Conservation (phyloP, 768 basidiomycete genomes). For the Termitomyces sp. region DNA sequence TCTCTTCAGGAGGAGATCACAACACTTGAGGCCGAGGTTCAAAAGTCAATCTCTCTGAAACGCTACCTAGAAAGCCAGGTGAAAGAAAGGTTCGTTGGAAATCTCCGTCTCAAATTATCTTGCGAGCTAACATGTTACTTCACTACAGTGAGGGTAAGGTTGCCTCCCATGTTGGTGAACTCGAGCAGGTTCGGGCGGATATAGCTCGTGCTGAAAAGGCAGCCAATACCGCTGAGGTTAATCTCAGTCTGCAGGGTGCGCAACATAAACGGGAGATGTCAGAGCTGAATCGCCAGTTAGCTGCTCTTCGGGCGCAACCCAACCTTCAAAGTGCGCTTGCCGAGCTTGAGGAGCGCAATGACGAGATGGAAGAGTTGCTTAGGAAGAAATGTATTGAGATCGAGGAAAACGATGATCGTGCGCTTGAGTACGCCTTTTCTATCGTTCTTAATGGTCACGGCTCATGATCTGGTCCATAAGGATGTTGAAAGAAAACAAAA, state of each 20-base stretch:
- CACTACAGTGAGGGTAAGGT: constrained; percentile 47
- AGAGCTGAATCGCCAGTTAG: constrained; percentile 57
- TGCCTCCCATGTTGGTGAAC: constrained; percentile 34
- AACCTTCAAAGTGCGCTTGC: constrained; percentile 53
- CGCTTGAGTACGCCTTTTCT: constrained; percentile 61
- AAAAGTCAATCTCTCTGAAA: constrained; percentile 58
- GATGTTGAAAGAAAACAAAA: constrained; percentile 80
- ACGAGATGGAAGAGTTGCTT: constrained; percentile 74
- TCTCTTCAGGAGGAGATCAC: constrained; percentile 56
- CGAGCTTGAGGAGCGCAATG: constrained; percentile 67
- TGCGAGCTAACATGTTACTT: constrained; percentile 6
- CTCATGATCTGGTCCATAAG: constrained; percentile 33
- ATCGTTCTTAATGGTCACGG: constrained; percentile 7
- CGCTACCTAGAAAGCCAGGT: constrained; percentile 64
- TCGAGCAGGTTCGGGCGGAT: constrained; percentile 41
- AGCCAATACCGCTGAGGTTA: constrained; percentile 62
- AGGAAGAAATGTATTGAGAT: constrained; percentile 72
- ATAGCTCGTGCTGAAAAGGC: constrained; percentile 56
- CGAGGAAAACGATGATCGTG: constrained; percentile 81
- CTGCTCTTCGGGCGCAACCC: constrained; percentile 48
- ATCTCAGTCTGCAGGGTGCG: constrained; percentile 58
- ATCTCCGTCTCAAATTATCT: neutral
- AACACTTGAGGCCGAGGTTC: constrained; percentile 60
- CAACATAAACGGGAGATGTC: constrained; percentile 67
- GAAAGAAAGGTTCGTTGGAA: constrained; percentile 52